phyloP scores from a whole-genome alignment of 2,329 filamentous ascomycete species.

The Trichoderma brevicompactum region DNA sequence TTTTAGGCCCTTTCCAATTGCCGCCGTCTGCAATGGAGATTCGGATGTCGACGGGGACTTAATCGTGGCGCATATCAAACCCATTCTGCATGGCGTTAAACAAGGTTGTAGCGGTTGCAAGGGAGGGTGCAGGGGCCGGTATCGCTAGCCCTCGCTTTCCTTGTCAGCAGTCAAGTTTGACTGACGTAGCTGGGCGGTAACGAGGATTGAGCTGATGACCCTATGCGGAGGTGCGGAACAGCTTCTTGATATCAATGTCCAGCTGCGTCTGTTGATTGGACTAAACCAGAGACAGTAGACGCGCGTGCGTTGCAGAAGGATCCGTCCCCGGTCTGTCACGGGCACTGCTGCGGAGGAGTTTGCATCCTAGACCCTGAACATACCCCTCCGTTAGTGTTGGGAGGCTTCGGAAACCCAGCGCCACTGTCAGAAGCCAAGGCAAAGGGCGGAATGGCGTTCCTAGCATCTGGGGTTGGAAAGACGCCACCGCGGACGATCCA shows the following conservation, averaged over 20 bases:
- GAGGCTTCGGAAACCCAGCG: slow-evolving; percentile 33
- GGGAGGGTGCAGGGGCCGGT: slow-evolving; percentile 23
- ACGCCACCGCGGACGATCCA: slow-evolving; percentile 28
- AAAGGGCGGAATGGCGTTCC: slow-evolving; percentile 27
- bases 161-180: slow-evolving; percentile 22
- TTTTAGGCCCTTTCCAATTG: slow-evolving; percentile 12
- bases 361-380: slow-evolving; percentile 26
- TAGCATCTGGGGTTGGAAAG: slow-evolving; percentile 29
- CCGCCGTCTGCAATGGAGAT: slow-evolving; percentile 16
- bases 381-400: slow-evolving; percentile 28
- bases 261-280: slow-evolving; percentile 11
- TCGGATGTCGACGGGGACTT: slow-evolving; percentile 24
- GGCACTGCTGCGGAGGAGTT: slow-evolving; percentile 26
- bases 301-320: slow-evolving; percentile 13
- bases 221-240: background rate
- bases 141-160: background rate
- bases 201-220: background rate
- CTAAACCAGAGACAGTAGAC: background rate
- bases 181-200: background rate
- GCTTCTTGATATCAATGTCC: background rate
- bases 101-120: slow-evolving; percentile 29
- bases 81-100: slow-evolving; percentile 33
- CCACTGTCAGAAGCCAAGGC: slow-evolving; percentile 33
- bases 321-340: slow-evolving; percentile 13
- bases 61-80: slow-evolving; percentile 28